Evolutionary conservation across 2,329 filamentous ascomycete genomes (phyloP).

Genomic region (Xylariaceae sp.): DNA sequence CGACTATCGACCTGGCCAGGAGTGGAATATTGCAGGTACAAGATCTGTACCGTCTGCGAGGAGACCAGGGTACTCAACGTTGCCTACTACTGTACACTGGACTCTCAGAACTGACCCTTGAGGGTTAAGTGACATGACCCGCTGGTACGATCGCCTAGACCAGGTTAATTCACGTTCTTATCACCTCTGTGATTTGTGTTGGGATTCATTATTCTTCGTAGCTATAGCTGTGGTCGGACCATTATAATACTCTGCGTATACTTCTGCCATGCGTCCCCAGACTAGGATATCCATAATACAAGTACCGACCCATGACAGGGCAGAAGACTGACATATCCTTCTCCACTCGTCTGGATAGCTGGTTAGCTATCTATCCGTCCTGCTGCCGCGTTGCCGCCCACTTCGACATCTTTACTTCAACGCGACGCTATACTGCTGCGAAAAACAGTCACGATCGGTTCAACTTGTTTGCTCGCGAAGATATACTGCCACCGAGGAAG

Average conservation of each 20-base stretch:
- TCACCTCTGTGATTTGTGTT: slow-evolving; percentile 29
- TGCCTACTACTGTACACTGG: slow-evolving; percentile 21
- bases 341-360: slow-evolving; percentile 22
- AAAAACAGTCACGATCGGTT: slow-evolving; percentile 5
- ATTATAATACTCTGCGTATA: slow-evolving; percentile 14
- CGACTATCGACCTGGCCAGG: slow-evolving; percentile 37
- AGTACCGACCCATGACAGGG: slow-evolving; percentile 30
- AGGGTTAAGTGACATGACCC: slow-evolving; percentile 26
- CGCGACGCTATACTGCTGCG: slow-evolving; percentile 20
- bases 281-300: slow-evolving; percentile 25
- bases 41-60: slow-evolving; percentile 28
- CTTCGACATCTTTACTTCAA: slow-evolving; percentile 21
- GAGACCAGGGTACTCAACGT: slow-evolving; percentile 13
- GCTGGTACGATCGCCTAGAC: slow-evolving; percentile 23
- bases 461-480: slow-evolving; percentile 2
- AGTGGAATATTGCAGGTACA: slow-evolving; percentile 30
- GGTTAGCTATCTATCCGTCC: slow-evolving; percentile 18
- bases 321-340: slow-evolving; percentile 30
- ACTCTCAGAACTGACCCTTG: slow-evolving; percentile 32
- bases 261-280: slow-evolving; percentile 26
- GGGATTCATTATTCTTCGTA: slow-evolving; percentile 22
- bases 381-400: slow-evolving; percentile 14
- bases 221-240: slow-evolving; percentile 31
- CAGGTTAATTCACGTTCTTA: slow-evolving; percentile 25
- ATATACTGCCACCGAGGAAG: slow-evolving; percentile 5